Evolutionary conservation across 1,139 yeast genomes (phyloP).

Genomic region (Geotrichum histeridarum): DNA sequence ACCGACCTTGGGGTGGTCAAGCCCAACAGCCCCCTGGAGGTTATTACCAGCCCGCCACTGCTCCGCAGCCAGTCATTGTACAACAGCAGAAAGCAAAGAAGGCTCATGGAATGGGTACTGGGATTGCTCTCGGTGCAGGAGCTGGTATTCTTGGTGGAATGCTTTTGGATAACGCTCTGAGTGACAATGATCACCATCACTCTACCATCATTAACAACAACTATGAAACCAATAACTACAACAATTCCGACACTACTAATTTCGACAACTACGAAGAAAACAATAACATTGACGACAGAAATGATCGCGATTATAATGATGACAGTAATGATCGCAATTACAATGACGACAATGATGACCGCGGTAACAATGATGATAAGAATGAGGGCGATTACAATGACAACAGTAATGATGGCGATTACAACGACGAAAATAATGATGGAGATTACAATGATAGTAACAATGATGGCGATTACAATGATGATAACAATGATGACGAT

Average conservation of each 20-base stretch:
- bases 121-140: conserved; percentile 67
- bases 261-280: neutral
- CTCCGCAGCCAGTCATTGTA: conserved; percentile 31
- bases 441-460: too few relatives aligned
- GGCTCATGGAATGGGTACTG: conserved; percentile 42
- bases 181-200: conserved; percentile 20
- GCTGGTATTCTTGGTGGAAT: conserved; percentile 78
- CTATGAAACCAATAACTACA: neutral
- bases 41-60: conserved; percentile 14
- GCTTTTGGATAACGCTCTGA: conserved; percentile 48
- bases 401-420: too few relatives aligned
- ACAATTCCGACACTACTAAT: neutral
- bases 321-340: too few relatives aligned
- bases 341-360: too few relatives aligned
- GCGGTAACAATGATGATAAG: too few relatives aligned
- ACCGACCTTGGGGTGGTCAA: conserved; percentile 15
- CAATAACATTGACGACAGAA: neutral
- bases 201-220: neutral
- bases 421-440: too few relatives aligned
- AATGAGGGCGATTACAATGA: too few relatives aligned
- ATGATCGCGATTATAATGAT: too few relatives aligned
- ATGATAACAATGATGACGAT: too few relatives aligned
- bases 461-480: too few relatives aligned
- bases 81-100: conserved; percentile 32
- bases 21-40: neutral